Evolutionary conservation across 805 yeast genomes (phyloP).

Genomic region (Maudiozyma pseudohumilis): DNA sequence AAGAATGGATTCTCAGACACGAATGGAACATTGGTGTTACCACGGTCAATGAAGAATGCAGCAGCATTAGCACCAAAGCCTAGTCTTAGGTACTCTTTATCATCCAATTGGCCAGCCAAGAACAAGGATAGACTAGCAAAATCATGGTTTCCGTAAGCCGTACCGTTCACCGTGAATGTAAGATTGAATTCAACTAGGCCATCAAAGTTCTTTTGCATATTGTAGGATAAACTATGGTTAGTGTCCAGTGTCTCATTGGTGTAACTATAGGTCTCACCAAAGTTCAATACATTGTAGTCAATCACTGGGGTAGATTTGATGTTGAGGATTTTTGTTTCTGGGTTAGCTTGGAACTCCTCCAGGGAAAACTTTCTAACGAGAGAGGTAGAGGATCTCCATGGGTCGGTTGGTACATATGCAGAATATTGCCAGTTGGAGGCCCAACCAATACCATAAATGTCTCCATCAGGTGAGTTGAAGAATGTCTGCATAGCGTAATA

Average conservation of each 20-base stretch:
- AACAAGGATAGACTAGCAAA: not conserved
- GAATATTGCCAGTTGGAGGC: slow-evolving; percentile 2
- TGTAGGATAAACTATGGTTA: not conserved
- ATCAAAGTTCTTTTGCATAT: not conserved
- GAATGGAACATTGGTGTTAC: slow-evolving; percentile 1
- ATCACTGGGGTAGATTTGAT: slow-evolving; percentile 1
- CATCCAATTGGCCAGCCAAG: not conserved
- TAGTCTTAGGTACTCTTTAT: not conserved
- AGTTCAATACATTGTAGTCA: not conserved
- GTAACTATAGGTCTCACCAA: not conserved
- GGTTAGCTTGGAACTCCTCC: slow-evolving; percentile 1
- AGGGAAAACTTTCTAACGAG: slow-evolving; percentile 1
- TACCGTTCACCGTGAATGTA: not conserved
- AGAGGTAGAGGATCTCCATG: slow-evolving; percentile 3
- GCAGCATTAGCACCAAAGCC: slow-evolving; percentile 1
- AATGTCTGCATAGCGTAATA: slow-evolving; percentile 2
- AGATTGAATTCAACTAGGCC: slow-evolving; percentile 1
- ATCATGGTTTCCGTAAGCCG: not conserved
- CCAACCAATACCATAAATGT: slow-evolving; percentile 1
- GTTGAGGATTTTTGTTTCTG: not conserved
- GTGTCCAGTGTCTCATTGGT: not conserved
- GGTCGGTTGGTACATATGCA: slow-evolving; percentile 1
- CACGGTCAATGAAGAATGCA: slow-evolving; percentile 2
- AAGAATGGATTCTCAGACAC: slow-evolving; percentile 1
- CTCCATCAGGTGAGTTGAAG: slow-evolving; percentile 1